Evolutionary conservation across 2,329 filamentous ascomycete genomes (phyloP).

Genomic region (Teratosphaeriaceae sp.): DNA sequence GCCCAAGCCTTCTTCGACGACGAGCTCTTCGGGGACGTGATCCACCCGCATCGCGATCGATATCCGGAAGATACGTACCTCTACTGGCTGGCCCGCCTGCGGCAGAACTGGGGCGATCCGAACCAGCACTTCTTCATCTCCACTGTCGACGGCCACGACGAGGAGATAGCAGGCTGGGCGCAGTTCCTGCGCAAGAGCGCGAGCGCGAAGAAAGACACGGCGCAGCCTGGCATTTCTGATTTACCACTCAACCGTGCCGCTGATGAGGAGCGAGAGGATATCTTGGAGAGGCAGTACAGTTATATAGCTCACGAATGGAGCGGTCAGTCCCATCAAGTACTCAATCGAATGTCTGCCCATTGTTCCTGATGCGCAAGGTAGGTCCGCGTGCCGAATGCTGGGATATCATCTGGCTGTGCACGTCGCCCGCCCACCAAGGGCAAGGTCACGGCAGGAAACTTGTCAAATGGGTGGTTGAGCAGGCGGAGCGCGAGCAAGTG

Average conservation of each 20-base stretch:
- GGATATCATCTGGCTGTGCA: constrained; percentile 13
- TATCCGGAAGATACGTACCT: constrained; percentile 18
- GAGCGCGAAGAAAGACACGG: constrained; percentile 1
- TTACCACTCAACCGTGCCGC: constrained; percentile 11
- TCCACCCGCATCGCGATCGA: constrained; percentile 16
- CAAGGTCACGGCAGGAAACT: constrained; percentile 16
- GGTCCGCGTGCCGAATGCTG: constrained; percentile 6
- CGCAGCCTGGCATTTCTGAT: background rate
- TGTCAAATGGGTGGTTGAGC: constrained; percentile 15
- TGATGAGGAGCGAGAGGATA: constrained; percentile 2
- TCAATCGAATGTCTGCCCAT: background rate
- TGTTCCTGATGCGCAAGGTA: background rate
- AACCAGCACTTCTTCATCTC: constrained; percentile 9
- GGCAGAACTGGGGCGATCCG: constrained; percentile 5
- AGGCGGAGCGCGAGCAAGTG: constrained; percentile 46
- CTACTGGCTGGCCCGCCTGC: constrained; percentile 16
- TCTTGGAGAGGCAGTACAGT: constrained; percentile 4
- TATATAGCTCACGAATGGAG: constrained; percentile 9
- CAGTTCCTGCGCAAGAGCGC: constrained; percentile 14
- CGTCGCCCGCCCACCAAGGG: constrained; percentile 12
- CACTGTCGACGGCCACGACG: background rate
- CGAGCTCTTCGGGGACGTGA: constrained; percentile 17
- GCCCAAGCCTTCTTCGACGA: constrained; percentile 18
- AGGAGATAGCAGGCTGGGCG: constrained; percentile 13
- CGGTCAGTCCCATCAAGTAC: constrained; percentile 1